A percentile compares a stretch with the other conserved stretches of the same genome.
Evolutionary conservation across 1,284 basidiomycete species (phyloP).

Genomic region (Ceratobasidium sp.): DNA sequence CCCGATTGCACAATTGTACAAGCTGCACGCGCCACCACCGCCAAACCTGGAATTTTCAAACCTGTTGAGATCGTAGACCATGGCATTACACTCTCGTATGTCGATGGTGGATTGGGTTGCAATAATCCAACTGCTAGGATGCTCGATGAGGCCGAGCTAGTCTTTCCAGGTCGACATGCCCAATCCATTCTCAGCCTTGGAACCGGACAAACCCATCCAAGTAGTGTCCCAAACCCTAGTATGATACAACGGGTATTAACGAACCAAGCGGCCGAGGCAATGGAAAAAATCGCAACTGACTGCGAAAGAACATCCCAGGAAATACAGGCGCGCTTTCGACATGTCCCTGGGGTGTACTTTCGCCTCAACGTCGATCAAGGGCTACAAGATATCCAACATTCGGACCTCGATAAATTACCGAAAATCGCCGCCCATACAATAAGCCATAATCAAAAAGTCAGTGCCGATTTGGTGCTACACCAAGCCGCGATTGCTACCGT

Average conservation of each 20-base stretch:
- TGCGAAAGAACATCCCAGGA: not conserved
- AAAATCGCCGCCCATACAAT: not conserved
- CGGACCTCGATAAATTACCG: not conserved
- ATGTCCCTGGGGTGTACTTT: constrained; percentile 3
- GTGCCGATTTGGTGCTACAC: not conserved
- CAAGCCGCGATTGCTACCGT: not conserved
- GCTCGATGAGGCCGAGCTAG: not conserved
- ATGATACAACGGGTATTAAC: not conserved
- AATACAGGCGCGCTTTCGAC: not conserved
- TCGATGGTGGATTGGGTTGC: constrained; percentile 5
- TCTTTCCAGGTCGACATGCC: not conserved
- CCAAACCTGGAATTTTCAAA: constrained; percentile 18
- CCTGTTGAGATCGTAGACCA: not conserved
- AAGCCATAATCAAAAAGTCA: not conserved
- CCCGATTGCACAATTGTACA: constrained; percentile 23
- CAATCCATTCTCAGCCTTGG: constrained; percentile 14
- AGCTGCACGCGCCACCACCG: constrained; percentile 25
- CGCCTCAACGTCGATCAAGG: constrained; percentile 31
- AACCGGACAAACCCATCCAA: not conserved
- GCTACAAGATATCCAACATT: not conserved
- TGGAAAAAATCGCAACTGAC: not conserved
- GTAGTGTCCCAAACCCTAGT: not conserved
- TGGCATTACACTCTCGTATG: not conserved
- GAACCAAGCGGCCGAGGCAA: not conserved
- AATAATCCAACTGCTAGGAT: constrained; percentile 20